Evolutionary conservation across 495 filamentous ascomycete species (phyloP), one percentile per base, ranked within the genome.

Genomic region (Apodospora peruviana): DNA sequence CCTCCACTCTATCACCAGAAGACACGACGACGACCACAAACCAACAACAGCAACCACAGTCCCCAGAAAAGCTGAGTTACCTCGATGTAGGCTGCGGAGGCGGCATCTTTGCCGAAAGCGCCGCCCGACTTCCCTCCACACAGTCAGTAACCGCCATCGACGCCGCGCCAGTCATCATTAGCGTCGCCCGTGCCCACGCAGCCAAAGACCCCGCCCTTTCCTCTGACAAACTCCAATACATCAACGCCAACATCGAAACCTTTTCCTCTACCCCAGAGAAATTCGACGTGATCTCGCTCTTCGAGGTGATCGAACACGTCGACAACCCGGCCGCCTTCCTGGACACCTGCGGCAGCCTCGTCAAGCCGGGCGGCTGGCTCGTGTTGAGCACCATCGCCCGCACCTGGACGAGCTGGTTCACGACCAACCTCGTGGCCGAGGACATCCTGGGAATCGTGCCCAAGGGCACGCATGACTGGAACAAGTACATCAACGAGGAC

Each of bases 51-150:
- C 27, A 32, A 32, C 27, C 7, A 32, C 27, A 32, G 16, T 37
- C 29, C 46, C 42, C 40, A 44, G n/a, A 23, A 60, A 45, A 53
- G 1, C 66, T 90, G 3, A 69, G 78, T 40, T 95, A 89, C 68
- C 84, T 98, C 27, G 94, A 97, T 67, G 79, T 98, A 43, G 93
- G 93, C 60, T 97, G 94, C 68, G 93, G 93, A 51, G 93, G 90
- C 20, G 93, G 93, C 40, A 98, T 98, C 67, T 95, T 97, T 62
- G 87, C 90, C 43, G 93, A 98, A 59, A 87, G 83, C 3, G 87
- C 93, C 7, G 91, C 94, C 3, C 80, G 93, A n/a, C 68, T 88
- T 16, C 59, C 74, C 4, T 73, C 69, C 25, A 90, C 88, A 0
- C 65, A 62, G 2, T 78, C 73, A 18, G 90, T 96, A 11, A 81